Percentiles rank a stretch among this genome's conserved stretches.
Evolutionary conservation across 768 basidiomycete species (phyloP).

Genomic region (Auricularia sp.): DNA sequence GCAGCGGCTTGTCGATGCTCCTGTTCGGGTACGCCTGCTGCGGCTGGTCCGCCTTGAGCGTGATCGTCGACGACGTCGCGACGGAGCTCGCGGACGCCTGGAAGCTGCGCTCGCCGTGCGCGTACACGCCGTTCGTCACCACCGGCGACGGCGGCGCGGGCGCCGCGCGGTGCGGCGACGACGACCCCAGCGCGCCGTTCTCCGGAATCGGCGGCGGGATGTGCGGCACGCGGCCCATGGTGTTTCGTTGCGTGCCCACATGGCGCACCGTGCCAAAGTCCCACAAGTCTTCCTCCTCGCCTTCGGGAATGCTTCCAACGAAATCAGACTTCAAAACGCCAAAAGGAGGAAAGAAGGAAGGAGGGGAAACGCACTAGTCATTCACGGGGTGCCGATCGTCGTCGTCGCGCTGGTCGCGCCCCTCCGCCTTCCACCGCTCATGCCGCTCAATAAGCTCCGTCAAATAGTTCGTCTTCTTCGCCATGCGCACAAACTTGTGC

Average conservation of each 20-base stretch:
- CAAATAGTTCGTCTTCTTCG: constrained; percentile 88
- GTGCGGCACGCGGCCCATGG: constrained; percentile 56
- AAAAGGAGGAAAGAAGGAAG: too few relatives aligned
- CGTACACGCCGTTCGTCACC: neutral
- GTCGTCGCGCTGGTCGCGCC: constrained; percentile 66
- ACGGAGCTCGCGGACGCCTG: constrained; percentile 33
- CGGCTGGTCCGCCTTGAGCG: constrained; percentile 48
- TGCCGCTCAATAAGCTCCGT: constrained; percentile 93
- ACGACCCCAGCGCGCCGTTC: constrained; percentile 42
- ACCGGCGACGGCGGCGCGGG: constrained; percentile 3
- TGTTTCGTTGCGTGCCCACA: constrained; percentile 38
- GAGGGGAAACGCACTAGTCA: constrained; percentile 45
- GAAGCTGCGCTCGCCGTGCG: constrained; percentile 12
- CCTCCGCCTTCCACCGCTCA: constrained; percentile 87
- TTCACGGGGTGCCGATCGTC: constrained; percentile 50
- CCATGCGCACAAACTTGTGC: constrained; percentile 91
- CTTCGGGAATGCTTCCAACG: constrained; percentile 35
- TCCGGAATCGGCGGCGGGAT: constrained; percentile 71
- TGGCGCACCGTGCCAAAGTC: constrained; percentile 95
- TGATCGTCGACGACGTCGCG: constrained; percentile 11
- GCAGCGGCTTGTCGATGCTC: constrained; percentile 1
- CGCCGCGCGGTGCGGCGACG: constrained; percentile 2
- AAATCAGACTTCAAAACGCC: constrained; percentile 4
- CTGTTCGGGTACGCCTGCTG: constrained; percentile 1
- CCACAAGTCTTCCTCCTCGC: constrained; percentile 72